Conservation (phyloP, 805 yeast genomes). For the Wickerhamiella parazyma region DNA sequence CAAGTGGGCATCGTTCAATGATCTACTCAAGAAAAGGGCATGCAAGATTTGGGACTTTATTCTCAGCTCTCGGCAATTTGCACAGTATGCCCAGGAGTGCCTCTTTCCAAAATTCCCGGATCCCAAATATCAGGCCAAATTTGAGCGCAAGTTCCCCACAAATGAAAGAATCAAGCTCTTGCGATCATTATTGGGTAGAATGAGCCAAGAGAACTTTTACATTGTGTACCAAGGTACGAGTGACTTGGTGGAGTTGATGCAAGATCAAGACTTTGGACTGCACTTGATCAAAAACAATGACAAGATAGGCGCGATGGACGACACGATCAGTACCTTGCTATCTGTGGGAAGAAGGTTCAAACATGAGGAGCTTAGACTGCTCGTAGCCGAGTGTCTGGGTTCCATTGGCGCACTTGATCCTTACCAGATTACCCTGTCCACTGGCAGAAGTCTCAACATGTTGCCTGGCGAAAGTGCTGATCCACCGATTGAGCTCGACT, state of each 20-base stretch:
- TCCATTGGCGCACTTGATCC: conserved; percentile 66
- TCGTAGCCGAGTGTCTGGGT: conserved; percentile 54
- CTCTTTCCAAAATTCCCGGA: background rate
- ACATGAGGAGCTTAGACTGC: conserved; percentile 27
- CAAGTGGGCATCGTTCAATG: conserved; percentile 39
- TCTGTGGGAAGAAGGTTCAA: conserved; percentile 20
- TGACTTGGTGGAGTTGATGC: conserved; percentile 44
- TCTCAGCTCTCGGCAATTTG: background rate
- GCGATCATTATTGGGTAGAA: background rate
- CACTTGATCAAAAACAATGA: conserved; percentile 10
- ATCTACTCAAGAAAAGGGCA: background rate
- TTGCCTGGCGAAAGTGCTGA: conserved; percentile 30
- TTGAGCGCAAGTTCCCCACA: background rate
- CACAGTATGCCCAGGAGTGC: background rate
- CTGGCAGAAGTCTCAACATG: too few relatives aligned
- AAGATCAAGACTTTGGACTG: conserved; percentile 13
- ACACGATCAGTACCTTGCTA: conserved; percentile 21
- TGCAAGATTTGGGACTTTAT: background rate
- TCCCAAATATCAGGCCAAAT: background rate
- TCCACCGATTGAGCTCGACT: conserved; percentile 40
- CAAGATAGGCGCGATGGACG: conserved; percentile 9
- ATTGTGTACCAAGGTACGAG: conserved; percentile 60
- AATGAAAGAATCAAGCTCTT: background rate
- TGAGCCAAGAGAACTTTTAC: conserved; percentile 45
- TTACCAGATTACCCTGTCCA: conserved; percentile 35